Conservation (phyloP, 129 eudicot species). For the Flaveria linearis region DNA sequence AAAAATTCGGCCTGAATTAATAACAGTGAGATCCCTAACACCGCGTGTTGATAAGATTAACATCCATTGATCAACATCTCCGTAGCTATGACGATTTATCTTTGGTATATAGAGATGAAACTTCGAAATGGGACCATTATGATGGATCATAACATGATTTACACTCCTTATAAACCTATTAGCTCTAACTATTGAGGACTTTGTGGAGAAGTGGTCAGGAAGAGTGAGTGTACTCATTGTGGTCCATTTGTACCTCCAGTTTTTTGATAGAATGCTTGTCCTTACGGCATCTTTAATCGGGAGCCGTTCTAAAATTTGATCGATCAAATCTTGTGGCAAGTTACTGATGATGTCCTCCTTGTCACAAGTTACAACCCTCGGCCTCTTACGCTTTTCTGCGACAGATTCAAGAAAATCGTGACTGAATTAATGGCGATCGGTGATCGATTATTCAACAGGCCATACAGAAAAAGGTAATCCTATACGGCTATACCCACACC, state of each 20-base stretch:
- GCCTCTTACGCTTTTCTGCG: not conserved
- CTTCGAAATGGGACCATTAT: constrained; percentile 9
- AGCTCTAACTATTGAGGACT: not conserved
- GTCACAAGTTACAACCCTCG: not conserved
- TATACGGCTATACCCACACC: too few relatives aligned
- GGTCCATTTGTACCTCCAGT: constrained; percentile 29
- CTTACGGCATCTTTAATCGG: constrained; percentile 26
- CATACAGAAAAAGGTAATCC: too few relatives aligned
- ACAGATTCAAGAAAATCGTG: not conserved
- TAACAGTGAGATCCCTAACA: constrained; percentile 1
- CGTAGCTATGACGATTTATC: constrained; percentile 1
- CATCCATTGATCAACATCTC: constrained; percentile 31
- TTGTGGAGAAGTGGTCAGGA: not conserved
- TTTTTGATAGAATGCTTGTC: constrained; percentile 17
- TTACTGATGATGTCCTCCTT: constrained; percentile 29
- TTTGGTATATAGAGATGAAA: constrained; percentile 16
- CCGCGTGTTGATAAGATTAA: constrained; percentile 13
- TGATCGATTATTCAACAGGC: not conserved
- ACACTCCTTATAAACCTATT: constrained; percentile 4
- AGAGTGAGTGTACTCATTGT: constrained; percentile 1
- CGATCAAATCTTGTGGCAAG: constrained; percentile 10
- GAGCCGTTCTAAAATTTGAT: constrained; percentile 16
- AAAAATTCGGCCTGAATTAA: not conserved
- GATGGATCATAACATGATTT: constrained; percentile 7
- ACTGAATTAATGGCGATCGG: not conserved